Evolutionary conservation across 1,139 yeast species (phyloP).

Genomic region (Candida sp.): DNA sequence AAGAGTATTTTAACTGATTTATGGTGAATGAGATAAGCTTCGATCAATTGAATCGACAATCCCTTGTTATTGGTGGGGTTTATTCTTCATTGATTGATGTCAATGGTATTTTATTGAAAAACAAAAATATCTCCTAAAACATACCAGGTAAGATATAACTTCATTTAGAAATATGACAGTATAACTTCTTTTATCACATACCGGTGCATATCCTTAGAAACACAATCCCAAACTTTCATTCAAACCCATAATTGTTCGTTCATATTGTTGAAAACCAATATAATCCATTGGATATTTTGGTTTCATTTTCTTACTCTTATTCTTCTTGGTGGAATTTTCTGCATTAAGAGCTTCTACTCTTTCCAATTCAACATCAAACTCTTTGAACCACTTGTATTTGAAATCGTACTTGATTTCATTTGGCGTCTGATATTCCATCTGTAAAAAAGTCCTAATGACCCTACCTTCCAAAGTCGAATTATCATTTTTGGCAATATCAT

Average conservation of each 20-base stretch:
- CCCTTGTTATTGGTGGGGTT: too few species aligned
- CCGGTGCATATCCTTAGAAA: too few species aligned
- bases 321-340: slow-evolving; percentile 7
- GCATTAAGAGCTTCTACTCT: slow-evolving; percentile 5
- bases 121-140: background rate
- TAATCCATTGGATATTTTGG: slow-evolving; percentile 7
- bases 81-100: background rate
- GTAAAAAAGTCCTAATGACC: slow-evolving; percentile 27
- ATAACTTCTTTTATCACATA: too few species aligned
- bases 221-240: slow-evolving; percentile 30
- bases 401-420: slow-evolving; percentile 26
- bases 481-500: slow-evolving; percentile 15
- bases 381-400: slow-evolving; percentile 24
- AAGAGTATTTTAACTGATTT: too few species aligned
- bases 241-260: slow-evolving; percentile 27
- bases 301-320: slow-evolving; percentile 7
- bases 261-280: slow-evolving; percentile 26
- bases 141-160: background rate
- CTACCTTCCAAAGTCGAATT: slow-evolving; percentile 22
- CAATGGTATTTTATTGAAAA: background rate
- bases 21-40: too few species aligned
- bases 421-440: slow-evolving; percentile 28
- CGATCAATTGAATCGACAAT: too few species aligned
- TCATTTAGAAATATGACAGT: too few species aligned
- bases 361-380: slow-evolving; percentile 8